A percentile compares a stretch with the other conserved stretches of the same genome.
phyloP scores from a whole-genome alignment of 805 yeast species.

The Candida andamanensis region DNA sequence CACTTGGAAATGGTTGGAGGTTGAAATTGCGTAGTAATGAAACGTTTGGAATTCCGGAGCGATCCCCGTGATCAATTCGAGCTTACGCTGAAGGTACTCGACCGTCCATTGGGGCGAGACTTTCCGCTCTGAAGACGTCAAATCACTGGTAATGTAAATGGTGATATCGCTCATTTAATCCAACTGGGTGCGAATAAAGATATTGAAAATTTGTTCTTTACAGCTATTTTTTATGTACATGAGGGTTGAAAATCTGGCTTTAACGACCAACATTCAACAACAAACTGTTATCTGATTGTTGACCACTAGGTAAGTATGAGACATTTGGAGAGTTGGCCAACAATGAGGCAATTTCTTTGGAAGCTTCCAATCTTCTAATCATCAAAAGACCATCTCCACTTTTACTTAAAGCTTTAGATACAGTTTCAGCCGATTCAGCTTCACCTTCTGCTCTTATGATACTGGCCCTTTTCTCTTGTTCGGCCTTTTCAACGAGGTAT shows the following conservation, averaged over 20 bases:
- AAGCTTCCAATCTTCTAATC: constrained; percentile 94
- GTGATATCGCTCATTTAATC: constrained; percentile 41
- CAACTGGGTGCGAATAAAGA: neutral
- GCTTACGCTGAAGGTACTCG: constrained; percentile 43
- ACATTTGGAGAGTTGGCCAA: constrained; percentile 79
- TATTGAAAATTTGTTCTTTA: neutral
- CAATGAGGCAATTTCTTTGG: constrained; percentile 90
- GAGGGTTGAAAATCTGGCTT: neutral
- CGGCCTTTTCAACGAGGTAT: constrained; percentile 90
- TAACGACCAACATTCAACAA: constrained; percentile 58
- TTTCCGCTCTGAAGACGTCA: constrained; percentile 67
- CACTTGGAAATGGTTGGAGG: constrained; percentile 22
- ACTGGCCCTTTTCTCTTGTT: constrained; percentile 92
- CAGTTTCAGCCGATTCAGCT: constrained; percentile 96
- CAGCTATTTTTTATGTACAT: neutral
- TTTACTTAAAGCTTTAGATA: constrained; percentile 85
- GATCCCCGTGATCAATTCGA: constrained; percentile 74
- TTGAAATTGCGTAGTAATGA: constrained; percentile 38
- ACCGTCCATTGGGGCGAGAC: constrained; percentile 61
- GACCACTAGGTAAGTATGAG: constrained; percentile 72
- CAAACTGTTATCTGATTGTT: constrained; percentile 46
- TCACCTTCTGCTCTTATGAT: constrained; percentile 98
- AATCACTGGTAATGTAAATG: constrained; percentile 55
- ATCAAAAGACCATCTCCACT: constrained; percentile 93
- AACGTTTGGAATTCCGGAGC: constrained; percentile 52